phyloP scores from a whole-genome alignment of 1,284 basidiomycete species.

The Microbotryum violaceum region DNA sequence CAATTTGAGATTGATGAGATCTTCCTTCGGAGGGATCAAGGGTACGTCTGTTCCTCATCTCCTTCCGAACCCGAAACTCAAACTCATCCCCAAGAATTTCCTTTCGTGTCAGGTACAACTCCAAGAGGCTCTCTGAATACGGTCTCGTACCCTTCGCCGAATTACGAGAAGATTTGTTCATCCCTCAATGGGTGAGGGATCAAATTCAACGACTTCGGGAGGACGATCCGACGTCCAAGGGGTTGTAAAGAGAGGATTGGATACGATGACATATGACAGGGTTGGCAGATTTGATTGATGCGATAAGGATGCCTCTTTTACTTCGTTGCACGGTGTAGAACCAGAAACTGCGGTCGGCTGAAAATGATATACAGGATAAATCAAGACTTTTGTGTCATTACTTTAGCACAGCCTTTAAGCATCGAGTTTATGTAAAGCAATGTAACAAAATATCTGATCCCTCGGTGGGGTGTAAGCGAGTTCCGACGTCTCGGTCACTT shows the following conservation, averaged over 20 bases:
- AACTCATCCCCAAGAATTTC: neutral
- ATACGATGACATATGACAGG: too few relatives aligned
- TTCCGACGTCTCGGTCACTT: too few relatives aligned
- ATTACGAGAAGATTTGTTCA: slow-evolving; percentile 38
- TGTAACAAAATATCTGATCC: too few relatives aligned
- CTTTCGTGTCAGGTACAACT: slow-evolving; percentile 15
- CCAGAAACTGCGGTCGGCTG: too few relatives aligned
- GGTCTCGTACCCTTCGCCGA: slow-evolving; percentile 28
- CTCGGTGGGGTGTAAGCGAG: too few relatives aligned
- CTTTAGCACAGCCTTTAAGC: too few relatives aligned
- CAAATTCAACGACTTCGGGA: slow-evolving; percentile 21
- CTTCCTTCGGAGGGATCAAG: slow-evolving; percentile 33
- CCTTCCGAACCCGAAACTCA: neutral
- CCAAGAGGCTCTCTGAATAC: slow-evolving; percentile 26
- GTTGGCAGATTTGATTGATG: too few relatives aligned
- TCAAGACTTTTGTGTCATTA: too few relatives aligned
- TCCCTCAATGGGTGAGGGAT: slow-evolving; percentile 34
- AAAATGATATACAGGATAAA: too few relatives aligned
- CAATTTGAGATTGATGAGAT: slow-evolving; percentile 38
- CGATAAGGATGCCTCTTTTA: neutral
- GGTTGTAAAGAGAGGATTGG: neutral
- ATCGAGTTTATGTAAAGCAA: too few relatives aligned
- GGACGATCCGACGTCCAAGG: slow-evolving; percentile 1
- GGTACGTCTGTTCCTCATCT: neutral
- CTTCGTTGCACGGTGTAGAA: too few relatives aligned